These are phyloP conservation scores for Lasiodiplodia theobromae DNA, from an alignment of 2,329 filamentous ascomycete genomes.

Conservation along the genomic window DNA sequence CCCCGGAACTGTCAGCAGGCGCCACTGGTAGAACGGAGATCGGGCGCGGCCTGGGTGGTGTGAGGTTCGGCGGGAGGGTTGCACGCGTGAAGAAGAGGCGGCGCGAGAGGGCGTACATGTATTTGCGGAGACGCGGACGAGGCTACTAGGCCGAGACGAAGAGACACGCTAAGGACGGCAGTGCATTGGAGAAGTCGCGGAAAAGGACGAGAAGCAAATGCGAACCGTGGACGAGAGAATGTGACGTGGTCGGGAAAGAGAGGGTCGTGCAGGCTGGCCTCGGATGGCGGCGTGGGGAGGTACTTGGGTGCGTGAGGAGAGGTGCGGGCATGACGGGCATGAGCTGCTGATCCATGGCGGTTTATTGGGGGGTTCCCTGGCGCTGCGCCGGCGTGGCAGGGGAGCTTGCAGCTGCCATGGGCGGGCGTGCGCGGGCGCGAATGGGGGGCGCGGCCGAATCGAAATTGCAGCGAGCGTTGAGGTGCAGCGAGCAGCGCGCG, in stretches of 20 bases:
- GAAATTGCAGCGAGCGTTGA: conserved; percentile 27
- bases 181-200: conserved; percentile 9
- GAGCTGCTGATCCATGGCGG: conserved; percentile 26
- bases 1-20: conserved; percentile 18
- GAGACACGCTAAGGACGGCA: conserved; percentile 3
- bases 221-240: not conserved
- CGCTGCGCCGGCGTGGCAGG: conserved; percentile 18
- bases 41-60: conserved; percentile 9
- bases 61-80: conserved; percentile 15
- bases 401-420: conserved; percentile 6
- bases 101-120: conserved; percentile 19
- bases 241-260: not conserved
- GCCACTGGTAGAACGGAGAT: not conserved
- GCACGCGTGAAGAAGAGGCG: conserved; percentile 21
- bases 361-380: conserved; percentile 26
- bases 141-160: not conserved
- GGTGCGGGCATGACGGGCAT: conserved; percentile 13
- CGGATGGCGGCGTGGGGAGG: conserved; percentile 17
- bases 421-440: conserved; percentile 24
- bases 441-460: conserved; percentile 19
- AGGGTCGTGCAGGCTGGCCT: conserved; percentile 13
- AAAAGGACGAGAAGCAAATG: conserved; percentile 5
- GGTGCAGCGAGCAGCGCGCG: conserved; percentile 5
- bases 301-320: conserved; percentile 2
- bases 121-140: not conserved